Evolutionary conservation across 2,329 filamentous ascomycete genomes (phyloP).

Genomic region (Xylaria sp.): DNA sequence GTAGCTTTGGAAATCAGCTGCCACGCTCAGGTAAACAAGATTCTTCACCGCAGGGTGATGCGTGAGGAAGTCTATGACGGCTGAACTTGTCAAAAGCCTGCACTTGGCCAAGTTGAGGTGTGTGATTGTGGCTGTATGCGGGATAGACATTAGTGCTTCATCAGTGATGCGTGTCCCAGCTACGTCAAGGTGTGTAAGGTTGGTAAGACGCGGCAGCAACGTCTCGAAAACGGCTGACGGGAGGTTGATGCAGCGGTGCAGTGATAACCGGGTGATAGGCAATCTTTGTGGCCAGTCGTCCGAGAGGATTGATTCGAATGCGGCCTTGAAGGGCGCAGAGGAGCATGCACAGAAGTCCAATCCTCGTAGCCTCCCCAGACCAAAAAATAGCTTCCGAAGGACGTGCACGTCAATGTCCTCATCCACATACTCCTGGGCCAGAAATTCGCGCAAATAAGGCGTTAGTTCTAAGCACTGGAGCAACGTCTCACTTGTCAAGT

Average conservation of each 20-base stretch:
- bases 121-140: constrained; percentile 75
- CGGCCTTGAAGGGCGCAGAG: constrained; percentile 71
- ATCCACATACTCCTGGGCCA: constrained; percentile 84
- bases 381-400: constrained; percentile 75
- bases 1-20: constrained; percentile 77
- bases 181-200: constrained; percentile 82
- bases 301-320: constrained; percentile 68
- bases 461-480: constrained; percentile 76
- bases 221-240: constrained; percentile 74
- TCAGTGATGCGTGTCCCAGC: constrained; percentile 81
- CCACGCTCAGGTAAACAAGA: constrained; percentile 78
- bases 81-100: constrained; percentile 72
- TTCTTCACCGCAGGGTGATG: constrained; percentile 75
- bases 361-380: constrained; percentile 71
- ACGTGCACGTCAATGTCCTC: constrained; percentile 77
- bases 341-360: constrained; percentile 84
- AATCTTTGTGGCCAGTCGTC: constrained; percentile 66
- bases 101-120: constrained; percentile 84
- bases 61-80: constrained; percentile 75
- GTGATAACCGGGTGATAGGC: constrained; percentile 73
- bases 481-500: constrained; percentile 79
- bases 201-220: constrained; percentile 75
- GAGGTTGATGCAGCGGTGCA: constrained; percentile 82
- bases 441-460: constrained; percentile 79
- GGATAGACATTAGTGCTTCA: constrained; percentile 75